Percentiles rank a stretch among this genome's conserved stretches.
Evolutionary conservation across 208 protist species (phyloP).

Genomic region (Naegleria gruberi): DNA sequence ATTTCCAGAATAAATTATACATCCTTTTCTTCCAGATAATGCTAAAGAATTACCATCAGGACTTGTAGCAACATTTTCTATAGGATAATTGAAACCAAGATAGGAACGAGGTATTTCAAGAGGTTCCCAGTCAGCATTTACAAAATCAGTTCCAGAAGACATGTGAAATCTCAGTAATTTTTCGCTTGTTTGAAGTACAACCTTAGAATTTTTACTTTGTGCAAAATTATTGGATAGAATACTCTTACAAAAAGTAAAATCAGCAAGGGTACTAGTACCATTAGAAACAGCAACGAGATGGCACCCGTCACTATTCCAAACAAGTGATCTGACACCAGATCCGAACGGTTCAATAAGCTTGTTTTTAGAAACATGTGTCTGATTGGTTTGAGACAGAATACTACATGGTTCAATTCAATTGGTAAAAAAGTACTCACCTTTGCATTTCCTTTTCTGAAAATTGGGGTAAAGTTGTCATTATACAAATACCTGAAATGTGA

Average conservation of each 20-base stretch:
- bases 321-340: background rate
- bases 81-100: background rate
- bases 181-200: background rate
- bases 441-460: background rate
- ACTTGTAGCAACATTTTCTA: background rate
- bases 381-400: background rate
- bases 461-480: background rate
- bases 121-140: constrained; percentile 9
- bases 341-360: background rate
- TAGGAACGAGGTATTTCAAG: background rate
- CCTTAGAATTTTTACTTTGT: background rate
- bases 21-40: background rate
- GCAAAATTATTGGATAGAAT: background rate
- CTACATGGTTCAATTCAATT: no score
- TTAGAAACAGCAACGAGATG: background rate
- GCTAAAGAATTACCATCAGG: background rate
- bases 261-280: background rate
- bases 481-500: constrained; percentile 9
- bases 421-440: background rate
- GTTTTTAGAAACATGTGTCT: background rate
- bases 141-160: constrained; percentile 1
- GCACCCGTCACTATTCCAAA: constrained; percentile 11
- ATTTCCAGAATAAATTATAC: background rate
- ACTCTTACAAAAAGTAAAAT: background rate
- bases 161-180: background rate